Evolutionary conservation across 2,329 filamentous ascomycete genomes (phyloP).

Genomic region (Diplocarpon rosae): DNA sequence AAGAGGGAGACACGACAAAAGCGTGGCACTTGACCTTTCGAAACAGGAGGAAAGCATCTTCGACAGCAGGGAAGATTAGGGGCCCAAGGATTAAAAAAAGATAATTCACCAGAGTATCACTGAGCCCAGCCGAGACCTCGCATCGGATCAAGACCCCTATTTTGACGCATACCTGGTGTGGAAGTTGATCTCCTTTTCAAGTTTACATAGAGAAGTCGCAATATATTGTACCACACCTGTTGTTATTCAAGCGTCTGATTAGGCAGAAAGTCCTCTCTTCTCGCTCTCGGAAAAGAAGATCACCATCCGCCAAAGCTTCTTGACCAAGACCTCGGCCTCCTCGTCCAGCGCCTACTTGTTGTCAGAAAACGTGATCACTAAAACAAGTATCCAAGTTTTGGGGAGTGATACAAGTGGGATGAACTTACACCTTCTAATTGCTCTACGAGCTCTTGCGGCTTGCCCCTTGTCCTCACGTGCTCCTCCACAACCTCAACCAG

Average conservation of each 20-base stretch:
- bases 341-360: conserved; percentile 68
- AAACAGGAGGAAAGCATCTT: too few relatives aligned
- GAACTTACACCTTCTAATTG: conserved; percentile 68
- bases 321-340: conserved; percentile 85
- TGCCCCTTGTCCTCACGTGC: conserved; percentile 64
- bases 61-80: too few relatives aligned
- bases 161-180: too few relatives aligned
- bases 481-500: conserved; percentile 87
- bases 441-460: conserved; percentile 70
- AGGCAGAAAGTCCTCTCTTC: conserved; percentile 72
- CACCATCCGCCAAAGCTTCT: conserved; percentile 96
- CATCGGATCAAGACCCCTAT: too few relatives aligned
- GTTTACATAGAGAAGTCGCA: too few relatives aligned
- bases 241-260: background rate
- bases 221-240: too few relatives aligned
- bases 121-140: too few relatives aligned
- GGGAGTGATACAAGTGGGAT: background rate
- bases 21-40: too few relatives aligned
- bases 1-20: too few relatives aligned
- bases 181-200: too few relatives aligned
- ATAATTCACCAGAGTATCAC: too few relatives aligned
- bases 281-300: conserved; percentile 96
- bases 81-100: too few relatives aligned
- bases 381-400: background rate
- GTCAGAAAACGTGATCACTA: background rate